Base-by-base conservation (phyloP, 192 early-diverging fungal genomes). In the Umbelopsis isabellina region DNA sequence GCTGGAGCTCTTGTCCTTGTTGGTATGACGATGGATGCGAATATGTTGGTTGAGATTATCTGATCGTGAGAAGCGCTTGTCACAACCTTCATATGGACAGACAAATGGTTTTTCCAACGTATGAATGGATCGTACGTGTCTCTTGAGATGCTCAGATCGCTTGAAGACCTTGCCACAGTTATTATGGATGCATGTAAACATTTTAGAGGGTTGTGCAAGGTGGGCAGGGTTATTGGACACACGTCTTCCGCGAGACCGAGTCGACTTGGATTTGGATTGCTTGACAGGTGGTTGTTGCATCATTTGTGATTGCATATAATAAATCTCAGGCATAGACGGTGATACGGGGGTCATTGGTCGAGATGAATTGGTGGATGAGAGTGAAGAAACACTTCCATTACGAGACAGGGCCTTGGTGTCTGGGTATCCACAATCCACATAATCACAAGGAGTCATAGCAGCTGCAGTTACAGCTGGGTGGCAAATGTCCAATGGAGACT, bases 11-110 rank as follows among this genome's bases (percentile, higher is more conserved):
- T 86, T 83, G 21, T 87, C 86, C 53, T 83, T 85, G 65, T 73
- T 77, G 37, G 79, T 85, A 33, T 85, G 84, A 41, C 86, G 79
- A 70, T 87, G 86, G 23, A 87, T 85, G 23, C 86, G 80, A 49
- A 87, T 82, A 35, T 87, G 86, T 58, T 87, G 86, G 65, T 82
- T 84, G 50, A 87, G 53, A 53, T 87, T 87, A 33, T 87, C 86
- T 21, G 84, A 85, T 9, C 86, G 77, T 13, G 86, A 87, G 65
- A 87, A 87, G n/a, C 82, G 68, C 72, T 87, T 87, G 37, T 84
- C 78, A 49, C 86, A 87, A 50, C 80, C 75, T 12, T 78, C 75
- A 33, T 83, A 80, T n/a, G 86, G 81, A 49, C 86, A 87, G 37
- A 78, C 77, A 53, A 83, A 87, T 0, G 86, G 86, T 81, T 83